These are phyloP conservation scores for Endothia cerciana DNA, from an alignment of 2,329 filamentous ascomycete species.

Conservation along the genomic window DNA sequence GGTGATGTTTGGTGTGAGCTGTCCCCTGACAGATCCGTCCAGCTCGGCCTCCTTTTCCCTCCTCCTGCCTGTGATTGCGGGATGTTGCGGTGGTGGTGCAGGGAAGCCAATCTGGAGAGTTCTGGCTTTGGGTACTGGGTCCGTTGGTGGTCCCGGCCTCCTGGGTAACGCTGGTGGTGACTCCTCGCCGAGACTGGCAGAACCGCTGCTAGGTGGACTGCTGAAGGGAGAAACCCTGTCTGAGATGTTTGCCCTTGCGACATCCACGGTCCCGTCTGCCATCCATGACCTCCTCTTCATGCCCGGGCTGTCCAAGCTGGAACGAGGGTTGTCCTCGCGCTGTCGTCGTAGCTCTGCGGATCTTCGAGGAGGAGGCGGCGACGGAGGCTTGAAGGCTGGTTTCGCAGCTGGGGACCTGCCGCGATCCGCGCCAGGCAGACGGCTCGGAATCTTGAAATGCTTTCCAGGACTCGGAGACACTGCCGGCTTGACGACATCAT, in stretches of 20 bases:
- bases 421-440: constrained; percentile 39
- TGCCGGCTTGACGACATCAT: constrained; percentile 44
- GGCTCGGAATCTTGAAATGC: constrained; percentile 58
- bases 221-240: constrained; percentile 76
- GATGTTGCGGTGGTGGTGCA: constrained; percentile 55
- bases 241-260: constrained; percentile 41
- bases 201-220: constrained; percentile 74
- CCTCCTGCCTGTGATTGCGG: constrained; percentile 48
- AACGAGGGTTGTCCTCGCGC: constrained; percentile 47
- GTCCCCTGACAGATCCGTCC: constrained; percentile 44
- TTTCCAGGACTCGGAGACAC: constrained; percentile 49
- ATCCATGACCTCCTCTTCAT: constrained; percentile 39
- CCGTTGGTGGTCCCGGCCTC: constrained; percentile 55
- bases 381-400: constrained; percentile 57
- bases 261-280: constrained; percentile 37
- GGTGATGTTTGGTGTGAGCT: constrained; percentile 45
- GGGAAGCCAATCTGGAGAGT: constrained; percentile 48
- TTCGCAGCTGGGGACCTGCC: constrained; percentile 55
- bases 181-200: constrained; percentile 59
- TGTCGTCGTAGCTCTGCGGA: constrained; percentile 63
- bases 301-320: constrained; percentile 69
- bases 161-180: constrained; percentile 54
- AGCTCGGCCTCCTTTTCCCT: constrained; percentile 49
- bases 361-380: constrained; percentile 65
- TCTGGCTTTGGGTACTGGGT: constrained; percentile 36